These are phyloP conservation scores for Termitomyces sp. DNA, from an alignment of 768 basidiomycete species.

Conservation along the genomic window DNA sequence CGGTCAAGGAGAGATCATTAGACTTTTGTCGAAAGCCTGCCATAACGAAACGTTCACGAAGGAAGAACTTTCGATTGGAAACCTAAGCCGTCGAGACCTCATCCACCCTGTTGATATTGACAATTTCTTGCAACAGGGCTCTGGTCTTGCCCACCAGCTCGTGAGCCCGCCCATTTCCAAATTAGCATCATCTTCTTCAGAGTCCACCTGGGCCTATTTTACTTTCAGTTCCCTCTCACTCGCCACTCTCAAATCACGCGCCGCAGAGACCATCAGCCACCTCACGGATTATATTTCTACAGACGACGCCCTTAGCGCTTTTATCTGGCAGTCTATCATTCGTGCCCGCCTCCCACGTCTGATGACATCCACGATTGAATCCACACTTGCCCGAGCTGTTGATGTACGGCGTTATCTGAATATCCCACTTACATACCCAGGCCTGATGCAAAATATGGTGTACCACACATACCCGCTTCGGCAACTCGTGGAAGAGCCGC, in stretches of 20 bases:
- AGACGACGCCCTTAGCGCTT: conserved; percentile 21
- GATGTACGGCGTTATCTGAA: conserved; percentile 18
- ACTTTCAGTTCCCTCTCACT: not conserved
- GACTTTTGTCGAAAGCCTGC: conserved; percentile 19
- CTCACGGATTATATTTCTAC: conserved; percentile 18
- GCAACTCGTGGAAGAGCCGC: conserved; percentile 11
- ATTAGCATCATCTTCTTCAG: not conserved
- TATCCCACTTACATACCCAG: conserved; percentile 18
- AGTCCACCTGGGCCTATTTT: not conserved
- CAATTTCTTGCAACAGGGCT: not conserved
- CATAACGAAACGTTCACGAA: conserved; percentile 14
- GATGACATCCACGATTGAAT: conserved; percentile 2
- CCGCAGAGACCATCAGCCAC: conserved; percentile 8
- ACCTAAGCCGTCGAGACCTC: conserved; percentile 11
- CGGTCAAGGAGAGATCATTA: conserved; percentile 18
- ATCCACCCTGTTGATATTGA: conserved; percentile 9
- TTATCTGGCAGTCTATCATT: conserved; percentile 21
- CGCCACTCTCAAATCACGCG: conserved; percentile 15
- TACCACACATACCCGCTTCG: conserved; percentile 11
- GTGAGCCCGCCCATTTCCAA: not conserved
- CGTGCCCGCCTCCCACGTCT: conserved; percentile 20
- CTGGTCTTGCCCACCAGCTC: not conserved
- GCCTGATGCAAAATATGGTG: conserved; percentile 21
- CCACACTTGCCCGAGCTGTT: conserved; percentile 20
- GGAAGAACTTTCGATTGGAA: conserved; percentile 16